phyloP scores from a whole-genome alignment of 2,329 filamentous ascomycete genomes.

The Davidsoniella australis region DNA sequence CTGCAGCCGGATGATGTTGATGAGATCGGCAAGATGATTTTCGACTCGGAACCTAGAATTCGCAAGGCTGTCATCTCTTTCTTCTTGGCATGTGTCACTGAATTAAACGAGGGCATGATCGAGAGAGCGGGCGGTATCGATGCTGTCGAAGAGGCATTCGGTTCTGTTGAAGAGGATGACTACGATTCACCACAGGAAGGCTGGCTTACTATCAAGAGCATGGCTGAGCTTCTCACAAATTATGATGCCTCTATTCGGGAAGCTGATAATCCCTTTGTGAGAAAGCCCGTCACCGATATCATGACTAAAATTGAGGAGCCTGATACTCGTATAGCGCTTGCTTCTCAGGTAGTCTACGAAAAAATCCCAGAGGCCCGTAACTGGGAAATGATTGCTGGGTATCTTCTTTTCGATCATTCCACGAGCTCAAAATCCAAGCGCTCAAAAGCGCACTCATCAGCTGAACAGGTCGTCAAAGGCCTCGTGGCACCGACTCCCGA shows the following conservation, averaged over 20 bases:
- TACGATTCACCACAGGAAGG: conserved; percentile 58
- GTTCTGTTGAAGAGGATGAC: conserved; percentile 55
- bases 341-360: conserved; percentile 71
- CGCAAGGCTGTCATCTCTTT: conserved; percentile 81
- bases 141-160: conserved; percentile 55
- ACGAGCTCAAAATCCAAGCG: conserved; percentile 31
- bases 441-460: conserved; percentile 29
- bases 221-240: conserved; percentile 65
- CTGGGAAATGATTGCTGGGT: conserved; percentile 80
- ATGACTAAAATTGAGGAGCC: conserved; percentile 45
- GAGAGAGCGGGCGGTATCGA: conserved; percentile 76
- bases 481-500: conserved; percentile 55
- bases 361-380: conserved; percentile 63
- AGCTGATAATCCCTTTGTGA: conserved; percentile 7
- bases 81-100: conserved; percentile 74
- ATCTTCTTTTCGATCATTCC: conserved; percentile 84
- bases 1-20: conserved; percentile 88
- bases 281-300: conserved; percentile 28
- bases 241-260: conserved; percentile 39
- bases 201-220: conserved; percentile 84
- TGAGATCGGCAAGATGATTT: conserved; percentile 69
- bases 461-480: conserved; percentile 48
- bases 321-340: conserved; percentile 72
- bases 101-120: conserved; percentile 60
- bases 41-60: conserved; percentile 69